Conservation (phyloP, 805 yeast species). For the Starmera pachycereana region DNA sequence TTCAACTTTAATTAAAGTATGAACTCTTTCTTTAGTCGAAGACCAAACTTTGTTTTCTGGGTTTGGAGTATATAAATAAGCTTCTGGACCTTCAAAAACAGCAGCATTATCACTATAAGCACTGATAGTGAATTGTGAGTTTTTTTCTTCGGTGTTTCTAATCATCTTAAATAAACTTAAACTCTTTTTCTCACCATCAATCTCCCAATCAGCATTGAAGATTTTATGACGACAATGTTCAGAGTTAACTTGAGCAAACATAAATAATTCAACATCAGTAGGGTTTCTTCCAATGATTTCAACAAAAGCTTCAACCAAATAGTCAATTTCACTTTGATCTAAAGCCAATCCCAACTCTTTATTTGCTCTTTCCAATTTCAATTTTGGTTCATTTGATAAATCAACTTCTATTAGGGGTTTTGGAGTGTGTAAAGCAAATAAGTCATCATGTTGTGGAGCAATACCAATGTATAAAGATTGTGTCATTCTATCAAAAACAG, state of each 20-base stretch:
- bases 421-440: constrained; percentile 72
- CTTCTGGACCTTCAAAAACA: constrained; percentile 76
- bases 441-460: constrained; percentile 57
- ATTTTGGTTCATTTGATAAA: constrained; percentile 38
- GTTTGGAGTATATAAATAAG: constrained; percentile 73
- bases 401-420: constrained; percentile 76
- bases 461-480: constrained; percentile 52
- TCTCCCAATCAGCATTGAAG: constrained; percentile 97
- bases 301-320: constrained; percentile 74
- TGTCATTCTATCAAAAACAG: constrained; percentile 92
- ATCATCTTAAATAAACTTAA: constrained; percentile 86
- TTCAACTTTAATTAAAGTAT: constrained; percentile 90
- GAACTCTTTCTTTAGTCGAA: constrained; percentile 66
- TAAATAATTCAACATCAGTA: constrained; percentile 93
- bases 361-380: constrained; percentile 67
- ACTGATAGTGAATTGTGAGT: constrained; percentile 75
- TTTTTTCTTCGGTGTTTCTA: constrained; percentile 77
- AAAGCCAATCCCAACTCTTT: constrained; percentile 84
- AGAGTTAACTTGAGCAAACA: constrained; percentile 99
- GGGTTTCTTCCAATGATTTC: constrained; percentile 76
- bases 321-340: constrained; percentile 87
- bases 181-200: constrained; percentile 71
- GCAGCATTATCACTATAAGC: constrained; percentile 99
- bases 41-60: constrained; percentile 61
- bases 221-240: constrained; percentile 99